These are phyloP conservation scores for Fonsecaea erecta DNA, from an alignment of 2,329 filamentous ascomycete genomes.

Conservation along the genomic window DNA sequence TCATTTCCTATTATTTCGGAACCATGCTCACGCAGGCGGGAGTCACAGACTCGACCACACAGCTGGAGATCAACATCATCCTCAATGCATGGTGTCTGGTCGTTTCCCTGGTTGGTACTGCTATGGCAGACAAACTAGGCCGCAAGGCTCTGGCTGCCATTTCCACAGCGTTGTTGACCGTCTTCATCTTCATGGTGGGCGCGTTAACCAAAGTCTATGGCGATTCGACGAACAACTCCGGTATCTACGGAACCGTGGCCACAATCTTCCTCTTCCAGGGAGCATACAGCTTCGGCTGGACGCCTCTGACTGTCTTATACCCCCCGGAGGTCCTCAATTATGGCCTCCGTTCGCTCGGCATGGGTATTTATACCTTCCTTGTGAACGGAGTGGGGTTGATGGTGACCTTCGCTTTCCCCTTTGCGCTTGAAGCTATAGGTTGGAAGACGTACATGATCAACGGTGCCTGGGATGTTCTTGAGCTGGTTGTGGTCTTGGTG, in stretches of 20 bases:
- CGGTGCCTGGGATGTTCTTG: slow-evolving; percentile 50
- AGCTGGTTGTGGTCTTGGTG: slow-evolving; percentile 26
- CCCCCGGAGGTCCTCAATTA: slow-evolving; percentile 58
- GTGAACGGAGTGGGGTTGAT: slow-evolving; percentile 43
- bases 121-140: slow-evolving; percentile 50
- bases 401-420: slow-evolving; percentile 50
- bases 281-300: slow-evolving; percentile 53
- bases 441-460: slow-evolving; percentile 58
- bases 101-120: slow-evolving; percentile 51
- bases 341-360: slow-evolving; percentile 55
- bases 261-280: slow-evolving; percentile 45
- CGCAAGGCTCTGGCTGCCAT: slow-evolving; percentile 49
- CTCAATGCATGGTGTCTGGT: slow-evolving; percentile 57
- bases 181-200: slow-evolving; percentile 59
- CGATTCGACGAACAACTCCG: slow-evolving; percentile 44
- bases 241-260: slow-evolving; percentile 49
- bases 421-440: slow-evolving; percentile 50
- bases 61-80: slow-evolving; percentile 57
- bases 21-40: slow-evolving; percentile 53
- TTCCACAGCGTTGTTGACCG: slow-evolving; percentile 41
- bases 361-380: slow-evolving; percentile 46
- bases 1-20: slow-evolving; percentile 47
- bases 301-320: slow-evolving; percentile 55
- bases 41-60: slow-evolving; percentile 49
- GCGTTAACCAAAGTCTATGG: slow-evolving; percentile 54